Conservation (phyloP, 2,329 filamentous ascomycete species). For the Knufia petricola region DNA sequence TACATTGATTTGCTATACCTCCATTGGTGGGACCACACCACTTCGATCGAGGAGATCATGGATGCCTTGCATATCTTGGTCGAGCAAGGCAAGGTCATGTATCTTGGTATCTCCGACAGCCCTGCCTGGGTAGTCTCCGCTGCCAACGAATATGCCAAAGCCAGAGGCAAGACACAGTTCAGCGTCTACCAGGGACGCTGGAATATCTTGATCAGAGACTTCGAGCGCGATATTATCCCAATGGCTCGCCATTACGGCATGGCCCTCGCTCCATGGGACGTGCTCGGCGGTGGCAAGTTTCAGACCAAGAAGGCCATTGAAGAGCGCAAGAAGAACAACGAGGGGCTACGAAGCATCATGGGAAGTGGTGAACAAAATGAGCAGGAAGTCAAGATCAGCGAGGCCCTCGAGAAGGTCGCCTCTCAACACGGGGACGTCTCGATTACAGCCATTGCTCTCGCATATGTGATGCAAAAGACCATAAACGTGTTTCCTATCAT, state of each 20-base stretch:
- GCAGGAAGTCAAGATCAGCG: constrained; percentile 43
- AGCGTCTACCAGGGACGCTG: constrained; percentile 32
- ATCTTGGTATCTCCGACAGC: constrained; percentile 33
- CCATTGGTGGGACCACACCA: constrained; percentile 44
- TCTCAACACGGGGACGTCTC: constrained; percentile 44
- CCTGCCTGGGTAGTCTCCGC: constrained; percentile 34
- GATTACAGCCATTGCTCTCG: constrained; percentile 57
- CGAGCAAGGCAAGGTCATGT: constrained; percentile 33
- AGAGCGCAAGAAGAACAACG: constrained; percentile 34
- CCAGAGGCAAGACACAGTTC: constrained; percentile 33
- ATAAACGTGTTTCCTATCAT: constrained; percentile 66
- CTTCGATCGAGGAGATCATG: constrained; percentile 32
- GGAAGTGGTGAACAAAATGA: constrained; percentile 34
- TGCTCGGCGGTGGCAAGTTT: constrained; percentile 45
- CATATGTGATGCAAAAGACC: constrained; percentile 62
- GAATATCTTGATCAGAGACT: constrained; percentile 31
- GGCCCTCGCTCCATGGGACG: constrained; percentile 51
- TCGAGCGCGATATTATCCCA: constrained; percentile 35
- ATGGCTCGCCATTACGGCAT: constrained; percentile 34
- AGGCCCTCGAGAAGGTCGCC: constrained; percentile 52
- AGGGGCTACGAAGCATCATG: constrained; percentile 29
- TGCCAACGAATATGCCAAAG: constrained; percentile 33
- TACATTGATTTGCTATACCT: constrained; percentile 48
- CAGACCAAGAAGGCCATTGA: constrained; percentile 40
- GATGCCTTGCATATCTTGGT: constrained; percentile 33